Conservation (phyloP, 768 basidiomycete genomes). For the Leccinum subgranulosum region DNA sequence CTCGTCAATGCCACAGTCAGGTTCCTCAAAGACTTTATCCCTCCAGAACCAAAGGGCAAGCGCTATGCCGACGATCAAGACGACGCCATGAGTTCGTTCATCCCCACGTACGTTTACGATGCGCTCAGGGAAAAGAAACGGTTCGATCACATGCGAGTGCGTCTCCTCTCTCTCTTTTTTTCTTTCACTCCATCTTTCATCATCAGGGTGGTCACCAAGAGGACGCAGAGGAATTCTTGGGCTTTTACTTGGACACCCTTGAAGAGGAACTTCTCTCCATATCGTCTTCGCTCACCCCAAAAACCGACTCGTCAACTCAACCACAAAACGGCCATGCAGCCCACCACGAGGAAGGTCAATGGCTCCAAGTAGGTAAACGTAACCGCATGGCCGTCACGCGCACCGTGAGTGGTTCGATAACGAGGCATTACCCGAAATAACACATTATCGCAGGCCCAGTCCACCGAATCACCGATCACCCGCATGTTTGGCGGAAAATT, state of each 20-base stretch:
- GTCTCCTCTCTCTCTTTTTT: constrained; percentile 27
- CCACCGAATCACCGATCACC: constrained; percentile 82
- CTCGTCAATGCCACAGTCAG: constrained; percentile 65
- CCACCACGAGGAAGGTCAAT: constrained; percentile 63
- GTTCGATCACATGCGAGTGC: constrained; percentile 88
- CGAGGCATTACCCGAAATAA: not conserved
- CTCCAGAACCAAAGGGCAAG: constrained; percentile 38
- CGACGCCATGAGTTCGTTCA: constrained; percentile 62
- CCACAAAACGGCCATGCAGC: constrained; percentile 8
- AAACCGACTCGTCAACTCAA: constrained; percentile 19
- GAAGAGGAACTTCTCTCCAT: constrained; percentile 86
- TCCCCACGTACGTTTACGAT: constrained; percentile 85
- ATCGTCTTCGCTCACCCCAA: constrained; percentile 48
- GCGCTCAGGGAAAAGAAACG: constrained; percentile 91
- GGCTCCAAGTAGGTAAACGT: constrained; percentile 91
- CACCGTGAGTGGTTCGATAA: constrained; percentile 49
- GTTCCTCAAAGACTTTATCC: constrained; percentile 76
- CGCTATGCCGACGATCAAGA: constrained; percentile 44
- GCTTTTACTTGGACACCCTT: constrained; percentile 30
- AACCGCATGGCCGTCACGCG: constrained; percentile 74
- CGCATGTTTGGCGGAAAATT: constrained; percentile 93
- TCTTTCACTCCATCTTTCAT: constrained; percentile 1
- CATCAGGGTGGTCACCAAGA: constrained; percentile 23
- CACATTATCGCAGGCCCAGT: constrained; percentile 51
- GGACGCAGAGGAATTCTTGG: too few species aligned